Conservation (phyloP, 257 asterid genomes). For the Scutellaria baicalensis region DNA sequence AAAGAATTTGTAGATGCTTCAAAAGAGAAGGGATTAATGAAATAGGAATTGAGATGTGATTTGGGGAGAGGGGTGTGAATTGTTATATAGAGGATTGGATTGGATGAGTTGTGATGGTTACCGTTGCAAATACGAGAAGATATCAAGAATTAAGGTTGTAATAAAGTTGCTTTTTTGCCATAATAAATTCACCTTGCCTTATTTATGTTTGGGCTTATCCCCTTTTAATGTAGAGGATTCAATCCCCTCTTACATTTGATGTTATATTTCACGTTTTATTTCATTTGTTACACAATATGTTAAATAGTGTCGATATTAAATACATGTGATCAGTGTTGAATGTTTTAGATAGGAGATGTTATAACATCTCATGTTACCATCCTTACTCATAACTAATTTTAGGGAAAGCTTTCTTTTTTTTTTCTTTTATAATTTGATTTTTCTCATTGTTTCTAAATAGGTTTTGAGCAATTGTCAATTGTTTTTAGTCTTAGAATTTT, state of each 20-base stretch:
- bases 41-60: not conserved
- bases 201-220: not conserved
- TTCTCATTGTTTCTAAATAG: too few species aligned
- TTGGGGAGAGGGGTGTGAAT: not conserved
- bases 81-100: constrained; percentile 11
- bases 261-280: too few species aligned
- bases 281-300: too few species aligned
- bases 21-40: not conserved
- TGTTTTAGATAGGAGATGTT: too few species aligned
- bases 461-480: too few species aligned
- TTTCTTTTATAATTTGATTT: not conserved
- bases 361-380: too few species aligned
- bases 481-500: too few species aligned
- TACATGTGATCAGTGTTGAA: too few species aligned
- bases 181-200: constrained; percentile 1
- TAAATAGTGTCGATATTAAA: too few species aligned
- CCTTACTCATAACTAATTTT: not conserved
- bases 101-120: not conserved
- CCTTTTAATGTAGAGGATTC: too few species aligned
- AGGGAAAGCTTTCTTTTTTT: not conserved
- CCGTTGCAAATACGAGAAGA: constrained; percentile 19
- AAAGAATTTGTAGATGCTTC: not conserved
- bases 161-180: not conserved
- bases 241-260: too few species aligned
- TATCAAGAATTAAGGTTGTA: not conserved